Evolutionary conservation across 192 early-diverging fungal species (phyloP).

Genomic region (Mortierella claussenii): DNA sequence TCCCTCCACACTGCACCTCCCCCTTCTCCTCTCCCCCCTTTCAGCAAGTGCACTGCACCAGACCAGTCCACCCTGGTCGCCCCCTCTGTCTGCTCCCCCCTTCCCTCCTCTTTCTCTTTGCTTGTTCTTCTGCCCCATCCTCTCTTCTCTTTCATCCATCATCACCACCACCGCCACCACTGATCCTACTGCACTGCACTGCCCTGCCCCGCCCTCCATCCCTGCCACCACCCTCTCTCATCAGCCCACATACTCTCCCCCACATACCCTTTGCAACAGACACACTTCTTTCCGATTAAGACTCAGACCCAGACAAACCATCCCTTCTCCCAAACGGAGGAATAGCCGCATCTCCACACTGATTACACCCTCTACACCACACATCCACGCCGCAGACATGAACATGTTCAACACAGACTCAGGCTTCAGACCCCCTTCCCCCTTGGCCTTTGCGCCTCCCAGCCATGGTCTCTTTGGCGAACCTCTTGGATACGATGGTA

Average conservation of each 20-base stretch:
- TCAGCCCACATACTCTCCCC: neutral
- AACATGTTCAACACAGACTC: constrained; percentile 53
- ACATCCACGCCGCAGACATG: constrained; percentile 10
- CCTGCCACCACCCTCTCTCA: neutral
- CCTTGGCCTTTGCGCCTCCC: constrained; percentile 20
- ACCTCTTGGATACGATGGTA: constrained; percentile 28
- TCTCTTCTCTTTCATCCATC: neutral
- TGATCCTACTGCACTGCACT: constrained; percentile 1
- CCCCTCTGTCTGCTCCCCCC: neutral
- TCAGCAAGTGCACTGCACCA: too few relatives aligned
- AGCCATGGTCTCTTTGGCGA: constrained; percentile 45
- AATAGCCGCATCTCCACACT: too few relatives aligned
- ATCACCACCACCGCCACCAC: neutral
- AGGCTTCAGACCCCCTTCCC: constrained; percentile 48
- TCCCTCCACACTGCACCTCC: neutral
- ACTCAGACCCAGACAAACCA: neutral
- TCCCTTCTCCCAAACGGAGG: neutral
- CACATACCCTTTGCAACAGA: neutral
- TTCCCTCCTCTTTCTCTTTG: neutral
- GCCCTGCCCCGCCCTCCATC: neutral
- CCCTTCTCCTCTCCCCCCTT: neutral
- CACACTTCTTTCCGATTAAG: neutral
- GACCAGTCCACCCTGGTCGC: too few relatives aligned
- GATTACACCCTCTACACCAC: constrained; percentile 1
- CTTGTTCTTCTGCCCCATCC: neutral